phyloP scores from a whole-genome alignment of 2,329 filamentous ascomycete genomes.

The Triangularia verruculosa region DNA sequence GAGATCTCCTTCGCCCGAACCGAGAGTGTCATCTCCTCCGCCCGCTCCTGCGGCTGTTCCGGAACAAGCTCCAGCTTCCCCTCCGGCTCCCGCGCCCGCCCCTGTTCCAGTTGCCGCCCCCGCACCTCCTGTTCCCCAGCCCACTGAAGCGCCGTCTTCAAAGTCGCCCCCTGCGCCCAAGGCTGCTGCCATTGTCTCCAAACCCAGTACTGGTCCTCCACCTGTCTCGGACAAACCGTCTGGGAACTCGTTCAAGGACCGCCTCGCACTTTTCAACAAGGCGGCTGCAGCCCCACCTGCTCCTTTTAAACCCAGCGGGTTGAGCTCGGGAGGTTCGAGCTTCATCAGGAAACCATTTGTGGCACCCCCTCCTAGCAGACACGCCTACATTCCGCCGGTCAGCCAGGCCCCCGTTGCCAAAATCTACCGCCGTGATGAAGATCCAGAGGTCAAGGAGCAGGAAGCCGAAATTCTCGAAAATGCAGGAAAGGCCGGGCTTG shows the following conservation, averaged over 20 bases:
- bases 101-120: slow-evolving; percentile 28
- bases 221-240: slow-evolving; percentile 71
- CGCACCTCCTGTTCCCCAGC: slow-evolving; percentile 36
- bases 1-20: slow-evolving; percentile 27
- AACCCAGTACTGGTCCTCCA: slow-evolving; percentile 54
- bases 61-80: slow-evolving; percentile 34
- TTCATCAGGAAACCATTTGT: slow-evolving; percentile 98
- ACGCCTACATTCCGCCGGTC: slow-evolving; percentile 80
- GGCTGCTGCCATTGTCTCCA: slow-evolving; percentile 35
- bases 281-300: slow-evolving; percentile 77
- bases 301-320: slow-evolving; percentile 79
- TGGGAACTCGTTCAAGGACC: slow-evolving; percentile 81
- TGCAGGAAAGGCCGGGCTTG: slow-evolving; percentile 66
- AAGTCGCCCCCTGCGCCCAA: slow-evolving; percentile 42
- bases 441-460: slow-evolving; percentile 66
- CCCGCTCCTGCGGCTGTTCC: slow-evolving; percentile 27
- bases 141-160: slow-evolving; percentile 29
- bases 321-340: slow-evolving; percentile 55
- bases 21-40: slow-evolving; percentile 29
- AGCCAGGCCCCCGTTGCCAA: slow-evolving; percentile 69
- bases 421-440: slow-evolving; percentile 83
- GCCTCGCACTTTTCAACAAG: slow-evolving; percentile 97
- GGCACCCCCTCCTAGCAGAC: slow-evolving; percentile 86
- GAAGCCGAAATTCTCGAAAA: slow-evolving; percentile 64
- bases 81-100: slow-evolving; percentile 36